phyloP scores from a whole-genome alignment of 2,329 filamentous ascomycete species.

The Corinectria fuckeliana region DNA sequence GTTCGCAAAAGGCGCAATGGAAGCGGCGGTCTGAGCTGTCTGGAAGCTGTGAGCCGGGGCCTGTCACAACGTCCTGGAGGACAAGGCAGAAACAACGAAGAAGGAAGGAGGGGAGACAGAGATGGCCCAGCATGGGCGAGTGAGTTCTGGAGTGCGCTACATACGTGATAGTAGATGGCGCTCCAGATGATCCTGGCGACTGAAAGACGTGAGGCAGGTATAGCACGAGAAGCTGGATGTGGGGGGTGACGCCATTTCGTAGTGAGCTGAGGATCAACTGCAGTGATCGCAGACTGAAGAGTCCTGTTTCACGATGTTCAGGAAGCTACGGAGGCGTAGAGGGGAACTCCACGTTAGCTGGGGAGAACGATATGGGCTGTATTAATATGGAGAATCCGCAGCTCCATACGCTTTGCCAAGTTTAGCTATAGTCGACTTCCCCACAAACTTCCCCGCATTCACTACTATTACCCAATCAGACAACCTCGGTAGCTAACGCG shows the following conservation, averaged over 20 bases:
- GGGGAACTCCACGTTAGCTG: too few species aligned
- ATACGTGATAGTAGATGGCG: background rate
- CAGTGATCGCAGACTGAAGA: too few species aligned
- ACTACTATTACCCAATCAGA: too few species aligned
- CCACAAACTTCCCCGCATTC: background rate
- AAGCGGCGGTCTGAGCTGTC: background rate
- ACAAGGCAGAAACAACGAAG: background rate
- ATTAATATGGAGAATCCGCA: background rate
- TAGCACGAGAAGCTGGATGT: background rate
- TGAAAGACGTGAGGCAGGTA: background rate
- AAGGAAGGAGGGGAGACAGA: background rate
- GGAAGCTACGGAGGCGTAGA: background rate
- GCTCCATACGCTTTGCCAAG: background rate
- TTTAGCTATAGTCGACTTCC: background rate
- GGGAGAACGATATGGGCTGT: background rate
- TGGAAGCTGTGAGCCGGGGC: background rate
- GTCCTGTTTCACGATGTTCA: too few species aligned
- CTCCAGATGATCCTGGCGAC: background rate
- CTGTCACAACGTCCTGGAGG: too few species aligned
- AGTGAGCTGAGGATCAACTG: too few species aligned
- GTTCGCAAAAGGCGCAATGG: background rate
- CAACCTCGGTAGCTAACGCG: too few species aligned
- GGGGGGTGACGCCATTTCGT: background rate
- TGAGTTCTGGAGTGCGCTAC: background rate
- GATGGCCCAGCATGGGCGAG: background rate